Percentiles rank a stretch among this genome's conserved stretches.
Evolutionary conservation across 1,139 yeast genomes (phyloP).

Genomic region (Yamadazyma sp.): DNA sequence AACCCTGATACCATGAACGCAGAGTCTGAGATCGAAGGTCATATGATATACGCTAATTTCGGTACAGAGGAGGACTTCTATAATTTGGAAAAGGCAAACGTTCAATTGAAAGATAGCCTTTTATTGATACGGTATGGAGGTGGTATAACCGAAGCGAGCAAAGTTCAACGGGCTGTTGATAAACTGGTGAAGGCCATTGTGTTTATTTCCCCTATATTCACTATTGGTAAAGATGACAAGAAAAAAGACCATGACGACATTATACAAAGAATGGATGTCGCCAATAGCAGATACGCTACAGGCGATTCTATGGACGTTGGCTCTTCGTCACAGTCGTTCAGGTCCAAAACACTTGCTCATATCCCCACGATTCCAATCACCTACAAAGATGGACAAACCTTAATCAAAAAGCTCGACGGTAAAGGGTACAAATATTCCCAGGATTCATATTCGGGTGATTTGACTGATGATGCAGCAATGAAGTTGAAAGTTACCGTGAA

Average conservation of each 20-base stretch:
- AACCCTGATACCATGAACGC: constrained; percentile 62
- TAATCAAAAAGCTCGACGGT: constrained; percentile 48
- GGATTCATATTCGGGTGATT: constrained; percentile 31
- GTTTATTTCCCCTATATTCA: constrained; percentile 32
- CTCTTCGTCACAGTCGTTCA: constrained; percentile 40
- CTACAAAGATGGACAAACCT: constrained; percentile 59
- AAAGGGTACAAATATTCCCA: constrained; percentile 43
- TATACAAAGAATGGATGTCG: constrained; percentile 66
- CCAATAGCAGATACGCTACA: constrained; percentile 60
- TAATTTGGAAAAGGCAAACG: constrained; percentile 34
- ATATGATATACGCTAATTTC: constrained; percentile 55
- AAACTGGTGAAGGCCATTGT: constrained; percentile 36
- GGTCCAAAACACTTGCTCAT: constrained; percentile 59
- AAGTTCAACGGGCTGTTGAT: constrained; percentile 32
- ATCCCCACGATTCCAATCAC: constrained; percentile 80
- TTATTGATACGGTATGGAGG: constrained; percentile 66
- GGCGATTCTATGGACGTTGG: constrained; percentile 67
- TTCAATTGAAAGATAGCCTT: constrained; percentile 44
- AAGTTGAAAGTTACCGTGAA: constrained; percentile 40
- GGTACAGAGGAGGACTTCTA: constrained; percentile 64
- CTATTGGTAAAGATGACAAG: constrained; percentile 21
- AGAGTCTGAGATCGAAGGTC: constrained; percentile 52
- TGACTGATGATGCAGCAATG: constrained; percentile 25
- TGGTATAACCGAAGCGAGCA: constrained; percentile 36
- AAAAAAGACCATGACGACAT: constrained; percentile 47